Conservation (phyloP, 768 basidiomycete genomes). For the Tulasnella sp. region DNA sequence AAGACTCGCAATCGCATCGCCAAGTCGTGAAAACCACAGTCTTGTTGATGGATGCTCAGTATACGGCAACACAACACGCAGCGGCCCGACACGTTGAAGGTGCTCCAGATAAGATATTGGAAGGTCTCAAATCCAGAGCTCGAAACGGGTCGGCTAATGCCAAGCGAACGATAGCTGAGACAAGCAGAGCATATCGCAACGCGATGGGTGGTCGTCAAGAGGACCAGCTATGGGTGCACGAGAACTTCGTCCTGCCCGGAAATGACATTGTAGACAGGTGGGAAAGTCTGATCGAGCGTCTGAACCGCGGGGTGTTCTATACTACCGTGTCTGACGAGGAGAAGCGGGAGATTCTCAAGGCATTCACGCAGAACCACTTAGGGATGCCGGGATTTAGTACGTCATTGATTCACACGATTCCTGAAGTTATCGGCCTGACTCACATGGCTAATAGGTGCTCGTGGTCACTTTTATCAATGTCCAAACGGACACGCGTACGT, state of each 20-base stretch:
- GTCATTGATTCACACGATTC: background rate
- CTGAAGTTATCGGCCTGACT: background rate
- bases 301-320: constrained; percentile 40
- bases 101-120: background rate
- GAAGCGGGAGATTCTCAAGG: constrained; percentile 39
- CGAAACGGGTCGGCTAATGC: background rate
- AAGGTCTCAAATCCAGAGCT: background rate
- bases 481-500: constrained; percentile 20
- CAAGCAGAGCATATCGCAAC: constrained; percentile 19
- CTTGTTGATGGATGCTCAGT: constrained; percentile 34
- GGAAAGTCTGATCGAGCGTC: constrained; percentile 31
- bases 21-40: constrained; percentile 40
- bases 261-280: constrained; percentile 38
- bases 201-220: constrained; percentile 19
- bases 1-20: constrained; percentile 41
- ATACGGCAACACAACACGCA: constrained; percentile 36
- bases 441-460: background rate
- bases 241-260: constrained; percentile 34
- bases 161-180: constrained; percentile 1
- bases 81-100: constrained; percentile 23
- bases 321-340: constrained; percentile 45
- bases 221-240: constrained; percentile 33
- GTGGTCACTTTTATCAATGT: constrained; percentile 18
- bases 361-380: constrained; percentile 24
- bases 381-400: background rate